phyloP scores from a whole-genome alignment of 148 eudicot species.

The Tetragonia tetragonoides region DNA sequence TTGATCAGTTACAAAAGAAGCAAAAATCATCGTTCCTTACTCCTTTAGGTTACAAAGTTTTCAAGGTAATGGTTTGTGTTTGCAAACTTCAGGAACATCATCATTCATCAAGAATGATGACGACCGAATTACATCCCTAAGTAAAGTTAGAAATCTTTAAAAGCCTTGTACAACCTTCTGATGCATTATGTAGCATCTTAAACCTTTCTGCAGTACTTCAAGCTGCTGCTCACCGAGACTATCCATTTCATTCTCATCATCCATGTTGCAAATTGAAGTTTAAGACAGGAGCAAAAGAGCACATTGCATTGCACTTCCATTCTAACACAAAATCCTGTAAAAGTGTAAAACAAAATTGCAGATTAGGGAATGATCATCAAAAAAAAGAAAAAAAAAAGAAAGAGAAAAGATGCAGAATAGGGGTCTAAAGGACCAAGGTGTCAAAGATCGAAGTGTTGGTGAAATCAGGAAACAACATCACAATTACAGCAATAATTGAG shows the following conservation, averaged over 20 bases:
- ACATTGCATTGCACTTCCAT: conserved; percentile 43
- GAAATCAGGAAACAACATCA: background rate
- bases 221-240: conserved; percentile 69
- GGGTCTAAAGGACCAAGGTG: background rate
- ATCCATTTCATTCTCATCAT: conserved; percentile 70
- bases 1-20: too few species aligned
- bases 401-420: too few species aligned
- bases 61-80: background rate
- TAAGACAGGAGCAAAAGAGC: conserved; percentile 49
- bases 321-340: conserved; percentile 48
- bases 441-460: background rate
- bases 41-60: too few species aligned
- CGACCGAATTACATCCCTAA: conserved; percentile 86
- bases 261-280: conserved; percentile 59
- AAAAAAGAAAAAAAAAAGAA: too few species aligned
- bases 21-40: too few species aligned
- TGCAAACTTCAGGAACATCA: conserved; percentile 57
- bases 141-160: conserved; percentile 78
- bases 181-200: conserved; percentile 66
- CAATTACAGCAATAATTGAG: background rate
- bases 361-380: background rate
- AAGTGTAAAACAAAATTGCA: conserved; percentile 1
- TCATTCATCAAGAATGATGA: conserved; percentile 64
- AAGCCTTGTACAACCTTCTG: conserved; percentile 70
- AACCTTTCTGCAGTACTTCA: conserved; percentile 73